These are phyloP conservation scores for Sanghuangporus weigelae DNA, from an alignment of 1,284 basidiomycete genomes.

Conservation along the genomic window DNA sequence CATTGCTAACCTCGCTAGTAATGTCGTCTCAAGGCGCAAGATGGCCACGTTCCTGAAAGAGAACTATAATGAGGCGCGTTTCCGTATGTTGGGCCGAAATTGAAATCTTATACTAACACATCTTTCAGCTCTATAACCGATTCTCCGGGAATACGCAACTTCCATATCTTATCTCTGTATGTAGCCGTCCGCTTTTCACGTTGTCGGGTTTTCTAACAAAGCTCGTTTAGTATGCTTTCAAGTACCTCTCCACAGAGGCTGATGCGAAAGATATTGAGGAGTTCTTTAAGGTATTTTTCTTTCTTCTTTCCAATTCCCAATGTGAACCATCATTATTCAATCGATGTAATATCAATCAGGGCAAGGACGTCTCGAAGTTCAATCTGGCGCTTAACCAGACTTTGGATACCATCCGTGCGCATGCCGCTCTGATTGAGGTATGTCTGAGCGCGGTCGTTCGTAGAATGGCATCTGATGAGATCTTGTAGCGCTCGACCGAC, in stretches of 20 bases:
- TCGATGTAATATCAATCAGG: slow-evolving; percentile 29
- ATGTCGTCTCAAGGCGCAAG: slow-evolving; percentile 38
- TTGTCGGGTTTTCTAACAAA: background rate
- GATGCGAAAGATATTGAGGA: slow-evolving; percentile 62
- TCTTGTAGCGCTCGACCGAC: slow-evolving; percentile 43
- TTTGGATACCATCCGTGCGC: slow-evolving; percentile 59
- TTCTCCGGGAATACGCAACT: slow-evolving; percentile 68
- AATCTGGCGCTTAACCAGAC: slow-evolving; percentile 59
- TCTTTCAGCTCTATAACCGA: slow-evolving; percentile 56
- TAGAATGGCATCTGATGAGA: background rate
- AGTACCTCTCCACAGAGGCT: slow-evolving; percentile 56
- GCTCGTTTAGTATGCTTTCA: slow-evolving; percentile 47
- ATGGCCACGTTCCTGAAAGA: slow-evolving; percentile 45
- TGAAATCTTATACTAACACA: background rate
- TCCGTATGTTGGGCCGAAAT: background rate
- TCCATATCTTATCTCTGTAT: slow-evolving; percentile 44
- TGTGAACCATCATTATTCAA: background rate
- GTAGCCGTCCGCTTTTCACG: slow-evolving; percentile 20
- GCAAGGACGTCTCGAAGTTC: slow-evolving; percentile 62
- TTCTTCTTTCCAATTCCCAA: background rate
- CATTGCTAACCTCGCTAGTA: slow-evolving; percentile 39
- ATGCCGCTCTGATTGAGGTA: slow-evolving; percentile 56
- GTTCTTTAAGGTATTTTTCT: background rate
- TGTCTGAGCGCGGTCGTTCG: slow-evolving; percentile 13
- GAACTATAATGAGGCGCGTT: slow-evolving; percentile 55